Conservation (phyloP, 1,284 basidiomycete species). For the Phellopilus nigrolimitatus region DNA sequence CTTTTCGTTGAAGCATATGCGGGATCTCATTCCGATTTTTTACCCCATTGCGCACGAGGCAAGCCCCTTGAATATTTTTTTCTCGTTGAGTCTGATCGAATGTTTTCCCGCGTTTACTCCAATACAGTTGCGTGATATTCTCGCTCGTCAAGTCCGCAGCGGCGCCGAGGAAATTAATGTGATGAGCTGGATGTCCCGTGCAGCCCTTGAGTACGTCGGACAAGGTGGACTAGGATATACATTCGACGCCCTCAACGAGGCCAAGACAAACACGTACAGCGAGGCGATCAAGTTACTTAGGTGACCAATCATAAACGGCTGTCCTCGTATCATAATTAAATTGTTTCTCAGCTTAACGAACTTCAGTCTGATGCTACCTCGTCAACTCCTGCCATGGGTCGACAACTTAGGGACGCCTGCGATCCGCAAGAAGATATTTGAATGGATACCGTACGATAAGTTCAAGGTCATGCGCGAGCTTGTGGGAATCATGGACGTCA, state of each 20-base stretch:
- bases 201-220: slow-evolving; percentile 34
- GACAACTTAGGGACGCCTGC: slow-evolving; percentile 6
- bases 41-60: slow-evolving; percentile 28
- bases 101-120: slow-evolving; percentile 5
- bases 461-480: slow-evolving; percentile 2
- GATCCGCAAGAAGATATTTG: slow-evolving; percentile 5
- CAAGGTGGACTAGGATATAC: slow-evolving; percentile 37
- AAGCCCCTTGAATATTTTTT: background rate
- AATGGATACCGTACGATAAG: background rate
- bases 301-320: slow-evolving; percentile 20
- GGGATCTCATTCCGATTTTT: slow-evolving; percentile 28
- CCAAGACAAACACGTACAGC: slow-evolving; percentile 28
- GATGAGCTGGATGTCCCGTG: slow-evolving; percentile 34
- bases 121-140: slow-evolving; percentile 27
- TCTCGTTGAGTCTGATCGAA: background rate
- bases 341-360: background rate
- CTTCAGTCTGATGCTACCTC: slow-evolving; percentile 1
- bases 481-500: background rate
- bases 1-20: slow-evolving; percentile 29
- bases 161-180: slow-evolving; percentile 35
- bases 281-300: slow-evolving; percentile 28
- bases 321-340: background rate
- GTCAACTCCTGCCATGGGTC: slow-evolving; percentile 12
- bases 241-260: slow-evolving; percentile 33
- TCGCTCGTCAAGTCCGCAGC: slow-evolving; percentile 15